Evolutionary conservation across 139 green algal species (phyloP), one percentile per base, ranked within the genome.

Genomic region (Chlamydomonas eustigma): DNA sequence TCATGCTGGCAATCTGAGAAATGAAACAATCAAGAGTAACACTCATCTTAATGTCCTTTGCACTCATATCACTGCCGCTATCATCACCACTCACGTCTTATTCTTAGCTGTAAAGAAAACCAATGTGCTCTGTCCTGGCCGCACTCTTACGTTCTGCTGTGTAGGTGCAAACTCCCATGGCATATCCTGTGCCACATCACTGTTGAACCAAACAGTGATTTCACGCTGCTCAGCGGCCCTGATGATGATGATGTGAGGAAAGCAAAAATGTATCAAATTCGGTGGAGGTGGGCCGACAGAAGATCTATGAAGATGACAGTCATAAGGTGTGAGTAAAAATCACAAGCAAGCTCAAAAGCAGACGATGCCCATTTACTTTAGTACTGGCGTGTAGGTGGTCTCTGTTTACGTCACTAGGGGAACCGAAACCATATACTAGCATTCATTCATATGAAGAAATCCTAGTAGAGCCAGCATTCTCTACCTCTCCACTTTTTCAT

Each of bases 71-170:
- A 58, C 44, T 58, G 44, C 52, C 52, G n/a, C 34, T 35, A 5
- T 4, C 52, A 8, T 35, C 22, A 4, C 12, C 12, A 32, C 75
- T 1, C 51, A 88, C 85, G 80, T 97, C 24, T 76, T 74, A 80
- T 98, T 99, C 18, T 93, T 69, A 0, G 92, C 96, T 0, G 91
- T 98, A 83, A 97, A 99, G 84, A 99, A 99, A 0, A 92, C 96
- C n/a, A 99, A 81, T 0, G 94, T 95, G 80, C 88, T 96, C 80
- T 99, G 86, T 0, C 95, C 95, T 1, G 96, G 94, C 33, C 73
- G 78, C 66, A 97, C 83, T n/a, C 85, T 79, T 5, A 91, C 81
- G 28, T 71, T 86, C 65, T 88, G 72, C 77, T 90, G 95, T 25
- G 90, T 94, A 25, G 95, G 95, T 24, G 34, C 69, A 80, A 99